A percentile compares a stretch with the other conserved stretches of the same genome.
phyloP scores from a whole-genome alignment of 148 eudicot species.

The Drosera capensis region DNA sequence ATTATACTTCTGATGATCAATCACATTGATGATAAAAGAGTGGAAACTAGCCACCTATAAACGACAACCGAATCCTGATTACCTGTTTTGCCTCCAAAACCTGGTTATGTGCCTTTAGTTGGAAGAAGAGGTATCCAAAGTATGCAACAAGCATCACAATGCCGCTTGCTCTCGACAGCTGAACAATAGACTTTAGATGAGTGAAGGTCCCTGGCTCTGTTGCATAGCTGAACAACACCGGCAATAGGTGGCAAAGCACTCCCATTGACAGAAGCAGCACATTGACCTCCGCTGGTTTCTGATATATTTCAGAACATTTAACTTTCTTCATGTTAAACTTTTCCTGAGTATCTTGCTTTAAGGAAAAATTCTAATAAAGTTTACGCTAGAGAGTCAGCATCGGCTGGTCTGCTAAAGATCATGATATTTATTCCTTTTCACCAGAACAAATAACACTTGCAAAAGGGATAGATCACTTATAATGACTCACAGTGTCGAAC shows the following conservation, averaged over 20 bases:
- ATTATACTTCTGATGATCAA: too few relatives aligned
- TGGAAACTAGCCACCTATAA: neutral
- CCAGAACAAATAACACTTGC: neutral
- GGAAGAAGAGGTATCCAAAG: constrained; percentile 56
- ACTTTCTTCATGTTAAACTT: neutral
- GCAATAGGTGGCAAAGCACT: constrained; percentile 45
- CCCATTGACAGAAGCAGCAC: constrained; percentile 44
- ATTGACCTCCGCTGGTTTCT: constrained; percentile 52
- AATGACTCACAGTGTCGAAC: constrained; percentile 39
- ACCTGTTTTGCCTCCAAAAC: constrained; percentile 38
- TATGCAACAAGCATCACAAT: constrained; percentile 53
- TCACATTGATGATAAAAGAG: too few relatives aligned
- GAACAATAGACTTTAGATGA: constrained; percentile 20
- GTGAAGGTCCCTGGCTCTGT: constrained; percentile 6
- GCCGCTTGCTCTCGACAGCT: constrained; percentile 60
- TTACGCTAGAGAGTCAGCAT: neutral
- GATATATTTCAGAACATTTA: constrained; percentile 3
- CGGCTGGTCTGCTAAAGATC: neutral
- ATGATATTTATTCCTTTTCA: too few relatives aligned
- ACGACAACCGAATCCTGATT: neutral
- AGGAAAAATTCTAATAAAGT: neutral
- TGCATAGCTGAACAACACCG: constrained; percentile 28
- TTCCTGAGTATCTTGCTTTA: neutral
- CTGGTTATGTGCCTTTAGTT: constrained; percentile 38
- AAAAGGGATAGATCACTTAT: neutral